Percentiles rank a stretch among this genome's conserved stretches.
These are phyloP conservation scores for Cunninghamia lanceolata DNA, from an alignment of 75 land plant genomes.

Conservation along the genomic window DNA sequence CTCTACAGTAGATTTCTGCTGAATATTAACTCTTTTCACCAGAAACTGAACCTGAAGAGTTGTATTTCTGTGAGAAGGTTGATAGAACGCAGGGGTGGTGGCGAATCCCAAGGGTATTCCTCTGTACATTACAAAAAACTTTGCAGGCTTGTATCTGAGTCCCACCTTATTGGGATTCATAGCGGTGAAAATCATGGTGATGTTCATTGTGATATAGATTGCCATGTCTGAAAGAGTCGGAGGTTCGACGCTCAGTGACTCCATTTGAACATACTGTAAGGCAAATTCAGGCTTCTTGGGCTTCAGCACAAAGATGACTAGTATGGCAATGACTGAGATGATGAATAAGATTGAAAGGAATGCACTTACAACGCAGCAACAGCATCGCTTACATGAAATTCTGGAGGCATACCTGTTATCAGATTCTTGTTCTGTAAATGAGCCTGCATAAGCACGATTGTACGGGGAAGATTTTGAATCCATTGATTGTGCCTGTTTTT, in stretches of 20 bases:
- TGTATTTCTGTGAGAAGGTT: constrained; percentile 1
- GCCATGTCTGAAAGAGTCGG: not conserved
- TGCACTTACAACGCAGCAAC: not conserved
- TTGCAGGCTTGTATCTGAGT: constrained; percentile 1
- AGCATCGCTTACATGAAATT: constrained; percentile 3
- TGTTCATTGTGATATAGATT: constrained; percentile 1
- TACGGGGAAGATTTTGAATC: not conserved
- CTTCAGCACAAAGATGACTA: not conserved
- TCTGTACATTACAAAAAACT: not conserved
- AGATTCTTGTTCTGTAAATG: not conserved
- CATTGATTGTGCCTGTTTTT: not conserved
- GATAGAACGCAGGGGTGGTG: not conserved
- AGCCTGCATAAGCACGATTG: not conserved
- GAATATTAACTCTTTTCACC: not conserved
- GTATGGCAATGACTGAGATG: not conserved
- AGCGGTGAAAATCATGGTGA: constrained; percentile 9
- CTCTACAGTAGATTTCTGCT: not conserved
- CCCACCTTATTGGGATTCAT: constrained; percentile 7
- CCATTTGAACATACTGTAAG: not conserved
- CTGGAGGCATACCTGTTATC: not conserved
- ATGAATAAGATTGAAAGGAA: not conserved
- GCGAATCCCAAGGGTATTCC: not conserved
- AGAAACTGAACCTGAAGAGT: not conserved
- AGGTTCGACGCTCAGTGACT: not conserved
- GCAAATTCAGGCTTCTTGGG: constrained; percentile 5